Evolutionary conservation across 495 filamentous ascomycete genomes (phyloP).

Genomic region (Tuber calosporum): DNA sequence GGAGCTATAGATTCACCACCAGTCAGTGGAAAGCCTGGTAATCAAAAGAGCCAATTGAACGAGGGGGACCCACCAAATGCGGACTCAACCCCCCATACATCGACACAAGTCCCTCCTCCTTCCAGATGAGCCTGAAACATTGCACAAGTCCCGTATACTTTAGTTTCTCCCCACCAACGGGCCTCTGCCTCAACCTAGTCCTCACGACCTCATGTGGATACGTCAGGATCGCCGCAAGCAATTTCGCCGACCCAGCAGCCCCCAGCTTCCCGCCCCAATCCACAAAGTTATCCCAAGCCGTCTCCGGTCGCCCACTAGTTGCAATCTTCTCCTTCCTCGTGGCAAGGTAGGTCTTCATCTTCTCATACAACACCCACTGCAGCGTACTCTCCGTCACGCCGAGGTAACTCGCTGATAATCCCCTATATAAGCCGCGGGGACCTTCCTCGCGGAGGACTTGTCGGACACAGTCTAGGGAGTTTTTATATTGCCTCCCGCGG

Average conservation of each 20-base stretch:
- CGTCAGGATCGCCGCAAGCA: conserved; percentile 68
- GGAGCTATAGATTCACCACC: conserved; percentile 44
- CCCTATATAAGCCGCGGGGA: conserved; percentile 69
- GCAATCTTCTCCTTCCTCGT: conserved; percentile 52
- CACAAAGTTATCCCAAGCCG: conserved; percentile 57
- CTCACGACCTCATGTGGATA: conserved; percentile 87
- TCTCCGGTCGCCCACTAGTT: conserved; percentile 51
- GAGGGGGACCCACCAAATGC: conserved; percentile 51
- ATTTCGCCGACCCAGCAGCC: conserved; percentile 73
- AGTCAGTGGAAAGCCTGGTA: conserved; percentile 1
- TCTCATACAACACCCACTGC: conserved; percentile 83
- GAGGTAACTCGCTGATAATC: conserved; percentile 78
- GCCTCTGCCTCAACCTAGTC: conserved; percentile 73
- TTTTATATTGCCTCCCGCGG: conserved; percentile 60
- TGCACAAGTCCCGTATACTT: conserved; percentile 80
- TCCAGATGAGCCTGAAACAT: conserved; percentile 72
- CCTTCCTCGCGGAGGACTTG: conserved; percentile 74
- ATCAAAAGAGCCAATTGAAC: background rate
- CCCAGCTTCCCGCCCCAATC: conserved; percentile 63
- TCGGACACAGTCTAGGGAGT: conserved; percentile 69
- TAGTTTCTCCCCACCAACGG: conserved; percentile 59
- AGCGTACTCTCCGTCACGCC: conserved; percentile 78
- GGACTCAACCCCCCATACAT: conserved; percentile 82
- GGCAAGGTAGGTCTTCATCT: conserved; percentile 62
- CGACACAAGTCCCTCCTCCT: conserved; percentile 72